Evolutionary conservation across 768 basidiomycete genomes (phyloP).

Genomic region (Tricholoma matsutake): DNA sequence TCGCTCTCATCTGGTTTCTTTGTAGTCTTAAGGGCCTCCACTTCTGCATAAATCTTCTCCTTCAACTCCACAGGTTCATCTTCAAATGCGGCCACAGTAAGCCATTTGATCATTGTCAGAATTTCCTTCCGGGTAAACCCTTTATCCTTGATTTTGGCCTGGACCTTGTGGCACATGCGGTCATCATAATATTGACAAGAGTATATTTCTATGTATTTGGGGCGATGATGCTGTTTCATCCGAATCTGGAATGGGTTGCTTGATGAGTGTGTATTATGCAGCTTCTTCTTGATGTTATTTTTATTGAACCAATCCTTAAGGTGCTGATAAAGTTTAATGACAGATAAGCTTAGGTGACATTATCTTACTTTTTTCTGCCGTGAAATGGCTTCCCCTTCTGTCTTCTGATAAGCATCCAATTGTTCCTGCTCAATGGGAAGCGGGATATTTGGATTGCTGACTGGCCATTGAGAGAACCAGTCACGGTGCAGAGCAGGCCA

Average conservation of each 20-base stretch:
- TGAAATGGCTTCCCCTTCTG: neutral
- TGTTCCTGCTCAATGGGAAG: neutral
- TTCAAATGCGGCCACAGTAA: neutral
- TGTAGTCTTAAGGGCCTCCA: too few relatives aligned
- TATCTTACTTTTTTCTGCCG: neutral
- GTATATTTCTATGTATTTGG: neutral
- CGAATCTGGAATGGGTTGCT: neutral
- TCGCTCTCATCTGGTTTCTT: neutral
- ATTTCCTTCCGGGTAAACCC: neutral
- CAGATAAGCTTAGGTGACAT: neutral
- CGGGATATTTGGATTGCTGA: neutral
- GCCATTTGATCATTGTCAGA: neutral
- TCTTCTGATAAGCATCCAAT: neutral
- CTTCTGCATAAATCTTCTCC: neutral
- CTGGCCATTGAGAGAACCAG: slow-evolving; percentile 1
- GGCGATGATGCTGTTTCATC: neutral
- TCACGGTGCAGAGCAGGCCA: neutral
- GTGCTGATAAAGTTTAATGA: neutral
- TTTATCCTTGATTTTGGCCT: slow-evolving; percentile 1
- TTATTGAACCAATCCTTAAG: slow-evolving; percentile 3
- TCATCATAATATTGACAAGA: neutral
- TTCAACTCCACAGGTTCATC: neutral
- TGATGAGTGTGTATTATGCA: neutral
- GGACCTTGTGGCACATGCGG: neutral
- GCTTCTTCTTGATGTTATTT: neutral